Evolutionary conservation across 257 asterid genomes (phyloP), one percentile per base, ranked within the genome.

Genomic region (Capsicum baccatum): DNA sequence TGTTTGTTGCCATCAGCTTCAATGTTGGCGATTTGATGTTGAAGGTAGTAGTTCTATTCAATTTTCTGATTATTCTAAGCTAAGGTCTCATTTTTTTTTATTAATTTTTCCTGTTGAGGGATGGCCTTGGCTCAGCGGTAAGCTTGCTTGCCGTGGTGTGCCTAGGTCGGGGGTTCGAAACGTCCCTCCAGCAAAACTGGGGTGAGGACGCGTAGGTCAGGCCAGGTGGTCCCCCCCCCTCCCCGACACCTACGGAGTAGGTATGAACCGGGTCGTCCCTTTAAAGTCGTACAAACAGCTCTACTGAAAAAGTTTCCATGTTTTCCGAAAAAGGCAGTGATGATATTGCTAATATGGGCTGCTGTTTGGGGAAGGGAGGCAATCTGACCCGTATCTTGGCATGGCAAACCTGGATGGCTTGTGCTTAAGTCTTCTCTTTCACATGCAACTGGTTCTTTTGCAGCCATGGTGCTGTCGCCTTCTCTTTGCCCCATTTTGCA

Each of bases 401-500:
- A 59, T 83, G 91, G 89, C 86, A 55, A 79, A 81, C 86, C 79
- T 58, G 11, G 56, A 52, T 70, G 86, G 86, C 82, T 39, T 74
- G 56, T 26, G 6, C 17, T 12, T 47, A 35, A n/a, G 67, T 19
- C 67, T n/a, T 60, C 35, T n/a, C 67, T n/a, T 19, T 60, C 33
- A 15, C 74, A 42, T 73, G 83, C 85, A 63, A 82, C 83, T 1
- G 83, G 79, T 54, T 48, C 44, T 4, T 79, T 82, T 64, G 88
- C 85, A 85, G 83, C 83, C 83, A 76, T 82, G 88, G 81, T 70
- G 58, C 69, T 10, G 79, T 48, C 47, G 19, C 35, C 4, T 62
- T 73, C 83, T 62, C 83, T 71, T 70, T 47, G 71, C 33, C 6
- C 44, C 1, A 10, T 44, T 48, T 48, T 48, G 4, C 17, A 55